Base-by-base conservation (phyloP, 2,329 filamentous ascomycete species). In the Lasiodiplodia sp. region DNA sequence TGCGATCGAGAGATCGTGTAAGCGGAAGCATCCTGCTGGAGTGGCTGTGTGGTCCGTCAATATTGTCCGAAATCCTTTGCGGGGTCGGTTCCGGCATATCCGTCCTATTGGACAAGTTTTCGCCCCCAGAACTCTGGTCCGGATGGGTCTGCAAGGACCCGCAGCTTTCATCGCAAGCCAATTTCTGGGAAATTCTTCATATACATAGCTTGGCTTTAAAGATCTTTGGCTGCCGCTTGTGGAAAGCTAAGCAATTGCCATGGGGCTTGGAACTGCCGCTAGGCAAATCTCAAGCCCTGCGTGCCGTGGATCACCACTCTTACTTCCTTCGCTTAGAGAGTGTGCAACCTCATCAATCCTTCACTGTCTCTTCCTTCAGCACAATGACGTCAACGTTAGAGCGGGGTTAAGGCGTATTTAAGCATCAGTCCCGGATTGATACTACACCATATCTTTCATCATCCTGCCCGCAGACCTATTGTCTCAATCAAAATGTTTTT, bases 341-440 rank as follows among this genome's bases (percentile, higher is more conserved):
- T 44, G 56, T n/a, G 16, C 37, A 58, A 40, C 21, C 37, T 14
- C 37, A 58, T 16, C 38, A 25, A 58, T 58, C 56, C 56, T 58
- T 58, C 25, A 37, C 53, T 37, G 51, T 28, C 28, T 56, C 53
- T 37, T 56, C 37, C 56, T 58, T 58, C 34, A 44, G 56, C 37
- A 14, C 56, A 58, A 58, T 58, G 56, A 58, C 56, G 56, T 58
- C 56, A 58, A 40, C 18, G 28, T 18, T 23, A 8, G 8, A 58
- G 56, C 56, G 56, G 56, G 37, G 56, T 44, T 28, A 10, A 40
- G 56, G 8, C 11, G n/a, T 58, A 58, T 28, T 44, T 18, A 44
- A 28, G 12, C 34, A 58, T 14, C 52, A 25, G 3, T 23, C 4
- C 25, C n/a, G 8, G 37, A 40, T 12, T 58, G 14, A 34, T 55